These are phyloP conservation scores for Suillus lakei DNA, from an alignment of 768 basidiomycete genomes.

Conservation along the genomic window DNA sequence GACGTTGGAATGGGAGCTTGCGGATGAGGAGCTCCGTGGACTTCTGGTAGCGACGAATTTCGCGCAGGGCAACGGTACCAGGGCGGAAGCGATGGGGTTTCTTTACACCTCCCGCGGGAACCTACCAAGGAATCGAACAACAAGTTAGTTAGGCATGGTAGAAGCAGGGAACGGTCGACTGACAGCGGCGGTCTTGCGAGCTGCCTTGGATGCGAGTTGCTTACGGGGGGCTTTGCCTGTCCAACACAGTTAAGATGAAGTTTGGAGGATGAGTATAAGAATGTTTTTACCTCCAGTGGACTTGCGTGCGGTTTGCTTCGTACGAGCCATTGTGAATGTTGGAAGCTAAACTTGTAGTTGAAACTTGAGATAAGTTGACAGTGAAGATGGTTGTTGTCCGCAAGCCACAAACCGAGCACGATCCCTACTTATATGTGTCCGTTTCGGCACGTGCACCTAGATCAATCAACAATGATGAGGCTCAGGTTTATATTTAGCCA, in stretches of 20 bases:
- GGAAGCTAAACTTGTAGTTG: neutral
- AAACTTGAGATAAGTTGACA: conserved; percentile 29
- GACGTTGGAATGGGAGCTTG: conserved; percentile 72
- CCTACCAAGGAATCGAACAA: conserved; percentile 32
- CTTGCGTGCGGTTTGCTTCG: conserved; percentile 84
- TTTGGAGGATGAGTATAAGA: neutral
- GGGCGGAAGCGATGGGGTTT: conserved; percentile 84
- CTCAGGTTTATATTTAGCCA: conserved; percentile 1
- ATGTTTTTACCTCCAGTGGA: conserved; percentile 66
- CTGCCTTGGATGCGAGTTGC: conserved; percentile 63
- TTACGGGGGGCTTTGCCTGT: conserved; percentile 65
- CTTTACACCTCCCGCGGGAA: conserved; percentile 71
- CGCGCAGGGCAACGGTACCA: conserved; percentile 78
- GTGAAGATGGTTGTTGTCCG: neutral
- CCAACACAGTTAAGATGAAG: conserved; percentile 5
- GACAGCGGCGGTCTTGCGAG: conserved; percentile 59
- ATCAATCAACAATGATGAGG: conserved; percentile 12
- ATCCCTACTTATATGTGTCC: conserved; percentile 6
- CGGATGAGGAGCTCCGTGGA: conserved; percentile 67
- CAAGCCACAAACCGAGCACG: neutral
- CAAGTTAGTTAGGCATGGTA: neutral
- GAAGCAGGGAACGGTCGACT: conserved; percentile 21
- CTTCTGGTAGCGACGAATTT: conserved; percentile 71
- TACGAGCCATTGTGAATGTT: conserved; percentile 60
- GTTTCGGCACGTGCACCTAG: neutral